phyloP scores from a whole-genome alignment of 257 asterid species.

The Capsicum baccatum region DNA sequence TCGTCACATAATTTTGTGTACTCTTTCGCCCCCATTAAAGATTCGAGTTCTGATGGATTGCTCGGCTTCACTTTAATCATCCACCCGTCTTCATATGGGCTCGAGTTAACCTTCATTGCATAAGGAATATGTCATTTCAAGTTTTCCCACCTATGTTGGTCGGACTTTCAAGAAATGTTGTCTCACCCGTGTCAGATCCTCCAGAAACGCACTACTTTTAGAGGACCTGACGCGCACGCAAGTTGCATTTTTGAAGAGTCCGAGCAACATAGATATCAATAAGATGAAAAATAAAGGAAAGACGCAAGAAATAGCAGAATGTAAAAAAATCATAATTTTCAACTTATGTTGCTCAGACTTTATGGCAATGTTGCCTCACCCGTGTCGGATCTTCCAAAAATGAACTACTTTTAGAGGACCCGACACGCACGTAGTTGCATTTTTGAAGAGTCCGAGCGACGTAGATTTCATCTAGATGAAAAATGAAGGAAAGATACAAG shows the following conservation, averaged over 20 bases:
- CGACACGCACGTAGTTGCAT: fast-evolving
- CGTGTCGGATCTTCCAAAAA: background rate
- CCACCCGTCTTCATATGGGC: conserved; percentile 96
- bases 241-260: background rate
- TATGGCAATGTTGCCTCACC: background rate
- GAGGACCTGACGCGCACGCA: background rate
- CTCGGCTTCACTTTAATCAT: conserved; percentile 89
- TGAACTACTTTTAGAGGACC: too few species aligned
- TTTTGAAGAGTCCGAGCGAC: background rate
- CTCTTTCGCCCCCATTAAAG: conserved; percentile 67
- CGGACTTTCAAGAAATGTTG: background rate
- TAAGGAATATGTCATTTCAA: background rate
- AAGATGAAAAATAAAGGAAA: background rate
- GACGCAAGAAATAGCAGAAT: background rate
- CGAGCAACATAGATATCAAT: background rate
- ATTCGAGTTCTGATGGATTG: conserved; percentile 65
- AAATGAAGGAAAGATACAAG: background rate
- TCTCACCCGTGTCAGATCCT: background rate
- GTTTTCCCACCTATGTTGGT: background rate
- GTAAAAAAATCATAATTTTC: background rate
- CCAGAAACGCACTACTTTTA: too few species aligned
- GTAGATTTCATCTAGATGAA: background rate
- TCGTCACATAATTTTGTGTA: conserved; percentile 88
- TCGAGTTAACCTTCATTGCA: conserved; percentile 62
- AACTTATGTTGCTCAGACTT: background rate